Base-by-base conservation (phyloP, 2,329 filamentous ascomycete species). In the Scytalidium sp. region DNA sequence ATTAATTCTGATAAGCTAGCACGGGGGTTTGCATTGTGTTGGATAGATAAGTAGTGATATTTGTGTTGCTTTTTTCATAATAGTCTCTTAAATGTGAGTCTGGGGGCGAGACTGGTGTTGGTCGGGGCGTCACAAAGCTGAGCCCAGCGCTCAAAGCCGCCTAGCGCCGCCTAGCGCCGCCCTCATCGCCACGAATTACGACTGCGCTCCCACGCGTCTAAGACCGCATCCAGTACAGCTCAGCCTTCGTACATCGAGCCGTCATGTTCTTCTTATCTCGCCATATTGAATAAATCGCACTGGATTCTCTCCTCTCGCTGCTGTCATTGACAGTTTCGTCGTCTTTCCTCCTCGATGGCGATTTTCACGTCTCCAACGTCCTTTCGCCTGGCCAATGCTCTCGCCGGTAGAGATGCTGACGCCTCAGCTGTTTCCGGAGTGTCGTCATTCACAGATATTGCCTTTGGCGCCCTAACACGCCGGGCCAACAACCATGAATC, bases 281-380 rank as follows among this genome's bases (percentile, higher is more conserved):
- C 5, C 8, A 15, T 10, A 36, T 36, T n/a, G 32, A 36, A n/a
- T 10, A n/a, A 6, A 36, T 15, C 32, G 13, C n/a, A n/a, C n/a
- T n/a, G 29, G 29, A 36, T n/a, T 10, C 40, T 42, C 20, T 19
- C 19, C 9, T 42, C n/a, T 19, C 20, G 40, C 40, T 42, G 40
- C 43, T n/a, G n/a, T n/a, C n/a, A n/a, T n/a, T n/a, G n/a, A n/a
- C n/a, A n/a, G n/a, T n/a, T n/a, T n/a, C n/a, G n/a, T n/a, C n/a
- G n/a, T n/a, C 15, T 36, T 7, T 47, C 41, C 27, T 39, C 43
- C 23, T 32, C 22, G 19, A 72, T 73, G 70, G 54, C 63, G 23
- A 65, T 76, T 62, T 74, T 80, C 62, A 71, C 70, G 27, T 56
- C 65, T 13, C 76, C 76, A 32, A 72, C 70, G 27, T 76, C 76